These are phyloP conservation scores for Pelargonium fulgidum DNA, from an alignment of 441 rosid genomes.

Conservation along the genomic window DNA sequence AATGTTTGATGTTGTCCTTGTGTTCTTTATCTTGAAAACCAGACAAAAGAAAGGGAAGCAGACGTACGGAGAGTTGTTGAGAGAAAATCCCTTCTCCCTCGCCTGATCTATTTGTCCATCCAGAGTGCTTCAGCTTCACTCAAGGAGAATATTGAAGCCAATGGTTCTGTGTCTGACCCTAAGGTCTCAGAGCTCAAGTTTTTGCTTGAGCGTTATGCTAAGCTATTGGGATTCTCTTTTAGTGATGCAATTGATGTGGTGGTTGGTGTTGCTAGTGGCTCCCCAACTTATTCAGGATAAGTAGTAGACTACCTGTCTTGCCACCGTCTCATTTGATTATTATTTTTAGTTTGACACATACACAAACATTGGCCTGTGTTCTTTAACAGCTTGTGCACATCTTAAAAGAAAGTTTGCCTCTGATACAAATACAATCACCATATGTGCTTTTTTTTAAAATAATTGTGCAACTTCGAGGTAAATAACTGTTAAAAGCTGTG, in stretches of 20 bases:
- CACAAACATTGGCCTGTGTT: background rate
- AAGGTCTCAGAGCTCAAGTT: conserved; percentile 53
- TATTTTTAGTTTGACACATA: background rate
- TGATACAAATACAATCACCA: background rate
- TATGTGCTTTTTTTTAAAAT: background rate
- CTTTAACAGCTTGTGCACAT: background rate
- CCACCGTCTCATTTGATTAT: background rate
- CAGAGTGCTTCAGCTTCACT: conserved; percentile 53
- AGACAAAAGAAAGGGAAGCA: conserved; percentile 71
- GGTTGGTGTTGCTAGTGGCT: conserved; percentile 53
- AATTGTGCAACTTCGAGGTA: conserved; percentile 2
- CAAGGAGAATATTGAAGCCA: conserved; percentile 52
- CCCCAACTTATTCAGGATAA: conserved; percentile 54
- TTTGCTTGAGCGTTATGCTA: conserved; percentile 70
- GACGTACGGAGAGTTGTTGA: conserved; percentile 44
- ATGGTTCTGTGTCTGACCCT: conserved; percentile 50
- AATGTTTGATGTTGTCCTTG: background rate
- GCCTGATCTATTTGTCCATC: conserved; percentile 73
- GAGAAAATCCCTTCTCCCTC: conserved; percentile 80
- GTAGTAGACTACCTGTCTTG: conserved; percentile 7
- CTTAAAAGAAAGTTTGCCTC: background rate
- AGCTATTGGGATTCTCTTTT: conserved; percentile 66
- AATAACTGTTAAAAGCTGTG: conserved; percentile 22
- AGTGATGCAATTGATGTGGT: conserved; percentile 53
- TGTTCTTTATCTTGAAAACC: conserved; percentile 10